These are phyloP conservation scores for Tulasnella sp. DNA, from an alignment of 768 basidiomycete species.

Conservation along the genomic window DNA sequence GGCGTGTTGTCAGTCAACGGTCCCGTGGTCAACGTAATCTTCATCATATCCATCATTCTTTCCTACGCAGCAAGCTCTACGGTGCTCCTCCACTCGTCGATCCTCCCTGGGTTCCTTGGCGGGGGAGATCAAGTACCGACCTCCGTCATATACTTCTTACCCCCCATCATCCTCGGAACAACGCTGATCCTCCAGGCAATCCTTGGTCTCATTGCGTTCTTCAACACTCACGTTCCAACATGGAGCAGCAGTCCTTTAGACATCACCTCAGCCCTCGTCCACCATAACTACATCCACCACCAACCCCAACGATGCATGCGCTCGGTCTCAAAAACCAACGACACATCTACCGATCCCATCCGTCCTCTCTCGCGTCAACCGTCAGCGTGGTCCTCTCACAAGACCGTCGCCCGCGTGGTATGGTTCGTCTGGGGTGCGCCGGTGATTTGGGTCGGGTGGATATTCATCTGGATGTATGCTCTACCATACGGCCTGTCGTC, in stretches of 20 bases:
- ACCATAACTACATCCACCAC: not conserved
- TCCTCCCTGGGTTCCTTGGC: not conserved
- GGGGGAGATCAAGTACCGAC: too few relatives aligned
- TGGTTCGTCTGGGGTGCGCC: not conserved
- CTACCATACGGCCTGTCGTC: not conserved
- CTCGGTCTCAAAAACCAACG: not conserved
- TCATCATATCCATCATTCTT: not conserved
- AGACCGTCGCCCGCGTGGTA: too few relatives aligned
- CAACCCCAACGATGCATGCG: not conserved
- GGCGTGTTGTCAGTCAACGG: not conserved
- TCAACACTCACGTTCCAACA: not conserved
- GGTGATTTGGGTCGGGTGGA: not conserved
- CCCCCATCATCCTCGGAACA: too few relatives aligned
- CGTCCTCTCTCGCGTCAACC: not conserved
- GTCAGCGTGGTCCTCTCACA: not conserved
- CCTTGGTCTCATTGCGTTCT: not conserved
- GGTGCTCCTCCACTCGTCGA: not conserved
- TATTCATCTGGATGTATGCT: too few relatives aligned
- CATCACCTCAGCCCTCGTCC: not conserved
- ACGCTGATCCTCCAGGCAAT: not conserved
- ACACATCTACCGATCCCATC: not conserved
- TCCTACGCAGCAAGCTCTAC: not conserved
- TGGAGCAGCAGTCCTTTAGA: not conserved
- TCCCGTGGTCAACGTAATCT: not conserved
- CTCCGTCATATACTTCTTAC: too few relatives aligned